Evolutionary conservation across 768 basidiomycete genomes (phyloP), one percentile per base, ranked within the genome.

Genomic region (Serpula lacrymans): DNA sequence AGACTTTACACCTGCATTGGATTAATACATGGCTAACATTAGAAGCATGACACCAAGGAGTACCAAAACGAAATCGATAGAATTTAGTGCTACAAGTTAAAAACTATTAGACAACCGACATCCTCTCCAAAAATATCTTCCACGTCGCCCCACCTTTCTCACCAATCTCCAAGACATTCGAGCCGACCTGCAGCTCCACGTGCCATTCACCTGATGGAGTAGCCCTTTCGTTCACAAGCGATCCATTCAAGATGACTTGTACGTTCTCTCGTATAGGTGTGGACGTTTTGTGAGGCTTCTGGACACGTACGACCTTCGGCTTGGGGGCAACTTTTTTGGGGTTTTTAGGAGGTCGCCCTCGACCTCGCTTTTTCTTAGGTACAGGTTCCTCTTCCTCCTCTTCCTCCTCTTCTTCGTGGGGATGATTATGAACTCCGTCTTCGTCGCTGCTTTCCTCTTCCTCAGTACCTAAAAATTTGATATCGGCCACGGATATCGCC

Each of bases 101-200:
- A 34, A 37, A 27, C 24, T 25, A 43, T 58, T 47, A 64, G 28
- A 50, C 39, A 9, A 44, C 32, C 16, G 51, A 42, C 45, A 65
- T 43, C 30, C 78, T 70, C 49, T 80, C 76, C 30, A 81, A 62
- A 55, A 83, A 83, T 17, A 84, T 67, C 59, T 82, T 86, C 85
- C 85, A 88, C 18, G 77, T 58, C 49, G 78, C 57, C 8, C 84
- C 84, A 24, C 76, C 80, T 51, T 72, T 74, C 64, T 85, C 84
- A 24, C 87, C 85, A 18, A 91, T 63, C 58, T 90, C 88, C 21
- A 91, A 57, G 13, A 78, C 62, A 50, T 77, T 85, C 4, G 67
- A 51, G 11, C 88, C 88, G 4, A 66, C 55, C 1, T 75, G 68
- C 13, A 88, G 60, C 13, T 74, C 71, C 12, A 87, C 63, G 49